Evolutionary conservation across 2,329 filamentous ascomycete genomes (phyloP).

Genomic region (Penicillium olsonii): DNA sequence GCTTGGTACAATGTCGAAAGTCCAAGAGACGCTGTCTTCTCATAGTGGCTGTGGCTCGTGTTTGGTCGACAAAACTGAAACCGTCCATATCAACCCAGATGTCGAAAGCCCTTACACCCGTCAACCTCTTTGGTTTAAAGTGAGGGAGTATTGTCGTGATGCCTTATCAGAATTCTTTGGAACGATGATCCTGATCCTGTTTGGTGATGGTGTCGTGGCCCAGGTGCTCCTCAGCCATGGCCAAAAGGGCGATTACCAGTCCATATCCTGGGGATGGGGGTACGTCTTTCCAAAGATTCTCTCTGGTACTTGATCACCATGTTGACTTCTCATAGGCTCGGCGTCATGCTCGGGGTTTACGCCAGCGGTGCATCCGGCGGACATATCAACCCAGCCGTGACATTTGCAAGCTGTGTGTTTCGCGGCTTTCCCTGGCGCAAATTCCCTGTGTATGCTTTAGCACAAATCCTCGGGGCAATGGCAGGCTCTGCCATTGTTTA

Average conservation of each 20-base stretch:
- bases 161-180: conserved; percentile 69
- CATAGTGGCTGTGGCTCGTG: conserved; percentile 21
- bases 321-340: conserved; percentile 48
- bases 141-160: conserved; percentile 56
- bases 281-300: conserved; percentile 30
- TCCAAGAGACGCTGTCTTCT: conserved; percentile 14
- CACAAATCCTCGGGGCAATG: conserved; percentile 69
- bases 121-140: conserved; percentile 53
- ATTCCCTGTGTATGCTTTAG: conserved; percentile 66
- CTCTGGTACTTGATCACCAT: not conserved
- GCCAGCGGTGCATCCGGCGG: conserved; percentile 60
- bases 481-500: conserved; percentile 62
- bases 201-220: conserved; percentile 71
- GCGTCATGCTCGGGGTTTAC: conserved; percentile 70
- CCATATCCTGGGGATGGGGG: conserved; percentile 55
- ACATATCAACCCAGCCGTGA: conserved; percentile 72
- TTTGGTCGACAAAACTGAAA: conserved; percentile 17
- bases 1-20: conserved; percentile 17
- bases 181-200: conserved; percentile 67
- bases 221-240: conserved; percentile 63
- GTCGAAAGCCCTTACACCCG: conserved; percentile 4
- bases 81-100: conserved; percentile 16
- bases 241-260: conserved; percentile 52
- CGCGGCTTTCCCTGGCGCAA: conserved; percentile 69
- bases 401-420: conserved; percentile 68